Evolutionary conservation across 1,139 yeast species (phyloP).

Genomic region (Pichia sp.): DNA sequence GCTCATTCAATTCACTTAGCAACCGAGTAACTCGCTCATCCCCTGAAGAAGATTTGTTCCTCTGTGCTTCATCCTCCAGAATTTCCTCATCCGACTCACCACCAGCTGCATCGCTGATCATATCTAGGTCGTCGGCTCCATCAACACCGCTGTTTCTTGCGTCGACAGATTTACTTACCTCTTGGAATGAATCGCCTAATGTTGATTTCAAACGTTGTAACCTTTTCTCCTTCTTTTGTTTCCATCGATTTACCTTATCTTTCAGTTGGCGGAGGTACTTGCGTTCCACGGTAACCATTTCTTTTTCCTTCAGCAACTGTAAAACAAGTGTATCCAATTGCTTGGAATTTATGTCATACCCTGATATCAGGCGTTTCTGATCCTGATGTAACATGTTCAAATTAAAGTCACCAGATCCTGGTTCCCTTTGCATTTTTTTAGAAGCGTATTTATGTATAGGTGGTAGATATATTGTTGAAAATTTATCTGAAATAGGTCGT

Average conservation of each 20-base stretch:
- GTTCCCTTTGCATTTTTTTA: background rate
- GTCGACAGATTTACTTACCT: slow-evolving; percentile 8
- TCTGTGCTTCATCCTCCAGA: background rate
- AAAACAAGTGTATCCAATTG: slow-evolving; percentile 25
- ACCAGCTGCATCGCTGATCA: slow-evolving; percentile 1
- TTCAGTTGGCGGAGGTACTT: slow-evolving; percentile 22
- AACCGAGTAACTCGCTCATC: background rate
- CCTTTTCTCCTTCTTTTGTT: slow-evolving; percentile 13
- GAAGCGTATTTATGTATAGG: slow-evolving; percentile 20
- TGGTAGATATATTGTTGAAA: slow-evolving; percentile 26
- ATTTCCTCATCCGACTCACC: slow-evolving; percentile 3
- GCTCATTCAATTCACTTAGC: background rate
- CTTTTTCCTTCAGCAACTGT: slow-evolving; percentile 24
- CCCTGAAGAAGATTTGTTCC: background rate
- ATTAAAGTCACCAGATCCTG: slow-evolving; percentile 19
- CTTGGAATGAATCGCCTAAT: slow-evolving; percentile 6
- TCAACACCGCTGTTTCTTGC: slow-evolving; percentile 6
- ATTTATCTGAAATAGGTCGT: slow-evolving; percentile 22
- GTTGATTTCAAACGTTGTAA: slow-evolving; percentile 7
- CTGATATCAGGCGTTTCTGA: slow-evolving; percentile 21
- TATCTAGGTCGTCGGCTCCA: slow-evolving; percentile 14
- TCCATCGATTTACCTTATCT: slow-evolving; percentile 16
- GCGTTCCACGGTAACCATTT: slow-evolving; percentile 19
- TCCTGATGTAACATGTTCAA: slow-evolving; percentile 19
- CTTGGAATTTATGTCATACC: slow-evolving; percentile 26